These are phyloP conservation scores for Cryphonectria naterciae DNA, from an alignment of 2,329 filamentous ascomycete genomes.

Conservation along the genomic window DNA sequence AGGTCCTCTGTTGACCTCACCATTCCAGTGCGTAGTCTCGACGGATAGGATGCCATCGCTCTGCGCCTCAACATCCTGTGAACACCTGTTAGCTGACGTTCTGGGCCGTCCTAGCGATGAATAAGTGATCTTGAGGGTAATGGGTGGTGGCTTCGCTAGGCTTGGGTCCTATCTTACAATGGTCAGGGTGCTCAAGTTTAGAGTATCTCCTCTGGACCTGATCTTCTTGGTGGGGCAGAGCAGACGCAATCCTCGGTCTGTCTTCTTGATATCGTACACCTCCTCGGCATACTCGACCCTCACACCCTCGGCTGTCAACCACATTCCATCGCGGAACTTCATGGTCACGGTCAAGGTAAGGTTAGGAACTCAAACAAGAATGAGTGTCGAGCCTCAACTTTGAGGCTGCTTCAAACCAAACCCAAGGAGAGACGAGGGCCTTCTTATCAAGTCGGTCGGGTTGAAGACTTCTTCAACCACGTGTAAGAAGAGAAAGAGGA, in stretches of 20 bases:
- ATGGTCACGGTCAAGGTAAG: conserved; percentile 40
- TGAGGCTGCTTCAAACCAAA: neutral
- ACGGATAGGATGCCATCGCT: conserved; percentile 64
- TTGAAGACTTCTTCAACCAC: neutral
- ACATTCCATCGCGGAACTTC: conserved; percentile 71
- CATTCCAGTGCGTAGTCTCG: conserved; percentile 62
- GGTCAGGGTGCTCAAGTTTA: conserved; percentile 60
- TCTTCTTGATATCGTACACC: conserved; percentile 56
- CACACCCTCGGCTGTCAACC: conserved; percentile 65
- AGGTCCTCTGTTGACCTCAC: conserved; percentile 55
- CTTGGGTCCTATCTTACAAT: conserved; percentile 42
- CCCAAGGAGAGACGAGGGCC: neutral
- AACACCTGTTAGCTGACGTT: conserved; percentile 23
- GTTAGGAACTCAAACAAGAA: neutral
- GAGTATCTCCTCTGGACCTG: conserved; percentile 55
- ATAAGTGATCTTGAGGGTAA: neutral
- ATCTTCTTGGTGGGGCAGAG: conserved; percentile 63
- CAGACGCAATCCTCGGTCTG: conserved; percentile 54
- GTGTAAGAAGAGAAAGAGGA: neutral
- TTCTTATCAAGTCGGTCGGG: neutral
- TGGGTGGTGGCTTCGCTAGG: no score
- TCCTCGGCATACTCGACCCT: conserved; percentile 69
- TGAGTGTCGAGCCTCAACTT: neutral
- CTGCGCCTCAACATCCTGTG: conserved; percentile 58
- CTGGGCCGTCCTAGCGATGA: neutral